Conservation (phyloP, 192 early-diverging fungal species). For the Dissophora ornata region DNA sequence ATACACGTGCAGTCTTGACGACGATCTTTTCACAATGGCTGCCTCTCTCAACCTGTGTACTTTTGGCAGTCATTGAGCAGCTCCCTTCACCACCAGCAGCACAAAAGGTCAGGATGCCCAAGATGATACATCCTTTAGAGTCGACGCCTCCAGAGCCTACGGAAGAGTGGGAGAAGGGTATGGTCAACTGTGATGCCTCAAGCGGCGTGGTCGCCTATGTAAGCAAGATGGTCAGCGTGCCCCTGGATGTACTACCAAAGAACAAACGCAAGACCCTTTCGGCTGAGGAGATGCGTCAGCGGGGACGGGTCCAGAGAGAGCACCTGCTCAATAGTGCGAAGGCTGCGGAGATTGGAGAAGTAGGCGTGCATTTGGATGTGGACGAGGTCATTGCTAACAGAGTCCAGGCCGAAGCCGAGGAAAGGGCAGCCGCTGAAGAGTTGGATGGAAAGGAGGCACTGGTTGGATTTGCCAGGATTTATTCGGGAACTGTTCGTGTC, state of each 20-base stretch:
- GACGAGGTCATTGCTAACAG: slow-evolving; percentile 37
- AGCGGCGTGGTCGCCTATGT: slow-evolving; percentile 88
- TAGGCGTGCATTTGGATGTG: slow-evolving; percentile 34
- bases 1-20: slow-evolving; percentile 77
- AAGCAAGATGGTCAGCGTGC: slow-evolving; percentile 94
- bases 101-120: slow-evolving; percentile 82
- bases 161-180: slow-evolving; percentile 74
- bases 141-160: slow-evolving; percentile 60
- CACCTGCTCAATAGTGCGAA: slow-evolving; percentile 49
- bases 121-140: slow-evolving; percentile 73
- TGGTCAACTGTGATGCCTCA: slow-evolving; percentile 78
- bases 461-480: slow-evolving; percentile 95
- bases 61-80: slow-evolving; percentile 88
- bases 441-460: slow-evolving; percentile 71
- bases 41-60: slow-evolving; percentile 88
- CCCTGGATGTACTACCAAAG: slow-evolving; percentile 78
- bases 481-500: slow-evolving; percentile 87
- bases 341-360: slow-evolving; percentile 48
- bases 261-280: slow-evolving; percentile 75
- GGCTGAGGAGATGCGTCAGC: slow-evolving; percentile 91
- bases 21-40: slow-evolving; percentile 96
- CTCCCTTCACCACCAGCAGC: slow-evolving; percentile 88
- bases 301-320: slow-evolving; percentile 65
- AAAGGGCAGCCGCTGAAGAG: slow-evolving; percentile 54
- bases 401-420: slow-evolving; percentile 25